A percentile compares a stretch with the other conserved stretches of the same genome.
Evolutionary conservation across 192 early-diverging fungal genomes (phyloP).

Genomic region (Rhizophagus clarus): DNA sequence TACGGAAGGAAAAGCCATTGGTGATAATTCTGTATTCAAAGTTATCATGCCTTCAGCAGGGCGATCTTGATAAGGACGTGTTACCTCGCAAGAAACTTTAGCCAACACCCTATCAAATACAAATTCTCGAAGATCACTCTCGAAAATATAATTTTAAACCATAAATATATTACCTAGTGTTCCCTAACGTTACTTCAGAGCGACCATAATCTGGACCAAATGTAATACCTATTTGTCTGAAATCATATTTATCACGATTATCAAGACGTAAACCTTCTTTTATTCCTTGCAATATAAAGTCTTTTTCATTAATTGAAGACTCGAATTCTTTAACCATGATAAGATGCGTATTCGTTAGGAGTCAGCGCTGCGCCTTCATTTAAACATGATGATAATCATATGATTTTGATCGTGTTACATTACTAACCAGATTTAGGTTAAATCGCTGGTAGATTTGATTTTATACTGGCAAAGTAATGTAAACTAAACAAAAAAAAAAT

Average conservation of each 20-base stretch:
- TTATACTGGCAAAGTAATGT: too few relatives aligned
- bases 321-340: conserved; percentile 53
- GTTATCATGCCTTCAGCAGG: conserved; percentile 86
- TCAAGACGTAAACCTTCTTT: conserved; percentile 73
- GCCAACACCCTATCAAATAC: conserved; percentile 57
- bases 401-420: too few relatives aligned
- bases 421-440: too few relatives aligned
- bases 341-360: background rate
- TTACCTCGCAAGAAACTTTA: conserved; percentile 69
- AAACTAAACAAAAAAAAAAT: too few relatives aligned
- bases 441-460: too few relatives aligned
- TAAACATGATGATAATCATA: too few relatives aligned
- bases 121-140: background rate
- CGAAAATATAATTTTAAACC: background rate
- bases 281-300: conserved; percentile 75
- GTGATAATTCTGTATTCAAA: conserved; percentile 88
- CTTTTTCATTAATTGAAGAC: conserved; percentile 74
- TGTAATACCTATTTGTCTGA: conserved; percentile 64
- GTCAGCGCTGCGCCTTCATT: too few relatives aligned
- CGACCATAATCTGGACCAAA: conserved; percentile 74
- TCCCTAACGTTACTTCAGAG: conserved; percentile 80
- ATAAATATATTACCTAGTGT: conserved; percentile 64
- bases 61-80: conserved; percentile 68
- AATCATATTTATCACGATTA: conserved; percentile 74
- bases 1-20: conserved; percentile 78